Evolutionary conservation across 2,329 filamentous ascomycete genomes (phyloP).

Genomic region (Sarocladium kiliense): DNA sequence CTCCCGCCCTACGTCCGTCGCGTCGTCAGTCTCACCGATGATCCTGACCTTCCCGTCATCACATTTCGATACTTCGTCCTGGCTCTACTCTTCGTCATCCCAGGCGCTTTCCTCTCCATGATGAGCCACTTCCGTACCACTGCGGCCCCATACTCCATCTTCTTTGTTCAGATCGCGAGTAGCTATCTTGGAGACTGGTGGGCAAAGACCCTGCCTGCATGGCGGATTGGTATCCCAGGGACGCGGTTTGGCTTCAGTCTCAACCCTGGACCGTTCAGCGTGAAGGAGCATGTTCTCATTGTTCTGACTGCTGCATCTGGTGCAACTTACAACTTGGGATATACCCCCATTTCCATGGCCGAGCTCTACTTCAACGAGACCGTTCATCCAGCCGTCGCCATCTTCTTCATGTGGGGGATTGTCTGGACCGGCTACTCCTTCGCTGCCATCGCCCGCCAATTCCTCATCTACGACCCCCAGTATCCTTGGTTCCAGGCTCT

Average conservation of each 20-base stretch:
- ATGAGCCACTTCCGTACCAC: conserved; percentile 54
- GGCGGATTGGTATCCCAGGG: conserved; percentile 40
- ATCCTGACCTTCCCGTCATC: conserved; percentile 48
- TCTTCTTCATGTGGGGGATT: conserved; percentile 55
- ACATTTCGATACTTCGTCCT: conserved; percentile 57
- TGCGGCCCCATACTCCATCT: conserved; percentile 52
- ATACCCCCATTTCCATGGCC: conserved; percentile 46
- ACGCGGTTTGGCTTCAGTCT: conserved; percentile 43
- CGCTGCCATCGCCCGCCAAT: conserved; percentile 51
- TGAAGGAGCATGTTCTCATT: conserved; percentile 54
- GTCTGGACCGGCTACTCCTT: conserved; percentile 55
- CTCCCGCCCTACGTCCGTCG: conserved; percentile 51
- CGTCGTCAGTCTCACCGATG: conserved; percentile 52
- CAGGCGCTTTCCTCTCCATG: conserved; percentile 52
- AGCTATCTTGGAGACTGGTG: conserved; percentile 51
- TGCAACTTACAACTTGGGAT: conserved; percentile 46
- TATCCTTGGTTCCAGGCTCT: conserved; percentile 17
- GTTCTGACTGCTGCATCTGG: conserved; percentile 49
- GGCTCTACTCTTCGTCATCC: conserved; percentile 48
- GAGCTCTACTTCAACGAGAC: conserved; percentile 51
- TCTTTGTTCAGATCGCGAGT: conserved; percentile 56
- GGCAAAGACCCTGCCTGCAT: conserved; percentile 43
- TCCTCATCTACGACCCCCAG: conserved; percentile 53
- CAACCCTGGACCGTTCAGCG: conserved; percentile 51
- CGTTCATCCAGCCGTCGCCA: conserved; percentile 47